Percentiles rank a stretch among this genome's conserved stretches.
Evolutionary conservation across 331 rosid species (phyloP).

Genomic region (Quercus phellos): DNA sequence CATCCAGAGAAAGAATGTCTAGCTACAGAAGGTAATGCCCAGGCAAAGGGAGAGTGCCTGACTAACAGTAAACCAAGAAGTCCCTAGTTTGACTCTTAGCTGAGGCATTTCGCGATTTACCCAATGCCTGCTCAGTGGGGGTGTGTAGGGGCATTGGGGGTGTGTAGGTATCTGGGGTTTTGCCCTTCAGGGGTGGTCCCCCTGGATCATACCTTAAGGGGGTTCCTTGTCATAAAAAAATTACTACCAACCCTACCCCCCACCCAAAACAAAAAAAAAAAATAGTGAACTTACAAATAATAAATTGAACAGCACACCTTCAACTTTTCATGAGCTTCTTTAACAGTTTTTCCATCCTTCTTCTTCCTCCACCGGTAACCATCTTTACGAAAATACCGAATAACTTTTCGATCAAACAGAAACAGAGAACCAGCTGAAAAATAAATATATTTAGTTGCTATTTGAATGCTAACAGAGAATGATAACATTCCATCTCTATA

Average conservation of each 20-base stretch:
- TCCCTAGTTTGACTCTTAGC: no score
- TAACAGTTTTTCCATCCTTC: slow-evolving; percentile 73
- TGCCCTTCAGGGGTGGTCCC: no score
- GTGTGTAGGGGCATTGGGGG: no score
- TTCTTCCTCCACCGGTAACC: slow-evolving; percentile 86
- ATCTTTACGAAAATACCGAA: slow-evolving; percentile 74
- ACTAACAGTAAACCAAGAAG: no score
- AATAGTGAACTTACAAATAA: slow-evolving; percentile 56
- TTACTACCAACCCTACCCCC: slow-evolving; percentile 4
- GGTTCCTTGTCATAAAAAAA: background rate
- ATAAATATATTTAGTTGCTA: slow-evolving; percentile 8
- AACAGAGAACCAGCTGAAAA: slow-evolving; percentile 66
- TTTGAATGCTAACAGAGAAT: slow-evolving; percentile 10
- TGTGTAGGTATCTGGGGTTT: no score
- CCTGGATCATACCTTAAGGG: no score
- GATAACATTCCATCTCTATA: background rate
- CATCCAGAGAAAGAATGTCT: background rate
- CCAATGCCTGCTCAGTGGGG: no score
- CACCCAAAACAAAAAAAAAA: background rate
- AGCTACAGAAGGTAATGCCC: slow-evolving; percentile 6
- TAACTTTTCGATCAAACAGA: slow-evolving; percentile 66
- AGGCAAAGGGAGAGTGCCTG: background rate
- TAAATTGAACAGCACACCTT: slow-evolving; percentile 82
- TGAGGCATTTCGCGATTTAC: no score
- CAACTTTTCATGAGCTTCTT: slow-evolving; percentile 88